Conservation (phyloP, 495 filamentous ascomycete species). For the Halenospora varia region DNA sequence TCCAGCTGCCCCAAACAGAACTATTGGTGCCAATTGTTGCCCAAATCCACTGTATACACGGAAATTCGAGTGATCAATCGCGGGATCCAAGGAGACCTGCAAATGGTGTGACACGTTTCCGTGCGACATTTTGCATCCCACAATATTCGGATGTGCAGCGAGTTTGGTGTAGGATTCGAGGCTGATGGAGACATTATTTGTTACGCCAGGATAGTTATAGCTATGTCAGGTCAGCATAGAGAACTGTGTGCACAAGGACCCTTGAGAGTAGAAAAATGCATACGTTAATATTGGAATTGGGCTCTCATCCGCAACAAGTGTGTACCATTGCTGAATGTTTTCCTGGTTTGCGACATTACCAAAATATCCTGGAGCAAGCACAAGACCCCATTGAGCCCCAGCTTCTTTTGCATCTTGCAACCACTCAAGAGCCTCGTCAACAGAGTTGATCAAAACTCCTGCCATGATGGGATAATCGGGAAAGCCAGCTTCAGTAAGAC, state of each 20-base stretch:
- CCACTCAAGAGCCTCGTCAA: constrained; percentile 37
- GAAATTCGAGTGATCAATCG: constrained; percentile 37
- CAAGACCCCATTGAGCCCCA: constrained; percentile 39
- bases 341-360: constrained; percentile 15
- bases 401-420: constrained; percentile 37
- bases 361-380: constrained; percentile 28
- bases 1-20: constrained; percentile 37
- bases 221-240: too few relatives aligned
- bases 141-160: constrained; percentile 41
- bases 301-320: constrained; percentile 25
- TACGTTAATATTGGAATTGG: constrained; percentile 24
- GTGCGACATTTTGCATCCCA: constrained; percentile 44
- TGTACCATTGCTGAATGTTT: constrained; percentile 28
- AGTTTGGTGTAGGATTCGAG: constrained; percentile 35
- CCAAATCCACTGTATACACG: constrained; percentile 41
- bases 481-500: constrained; percentile 34
- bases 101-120: constrained; percentile 33
- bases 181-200: constrained; percentile 37
- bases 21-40: constrained; percentile 39
- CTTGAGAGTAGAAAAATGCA: too few relatives aligned
- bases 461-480: constrained; percentile 40
- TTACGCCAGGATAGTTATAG: constrained; percentile 42
- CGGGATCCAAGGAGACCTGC: constrained; percentile 31
- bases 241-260: too few relatives aligned
- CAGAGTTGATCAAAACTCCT: constrained; percentile 34